Percentiles rank a stretch among this genome's conserved stretches.
These are phyloP conservation scores for Fomitopsis betulina DNA, from an alignment of 1,284 basidiomycete genomes.

Conservation along the genomic window DNA sequence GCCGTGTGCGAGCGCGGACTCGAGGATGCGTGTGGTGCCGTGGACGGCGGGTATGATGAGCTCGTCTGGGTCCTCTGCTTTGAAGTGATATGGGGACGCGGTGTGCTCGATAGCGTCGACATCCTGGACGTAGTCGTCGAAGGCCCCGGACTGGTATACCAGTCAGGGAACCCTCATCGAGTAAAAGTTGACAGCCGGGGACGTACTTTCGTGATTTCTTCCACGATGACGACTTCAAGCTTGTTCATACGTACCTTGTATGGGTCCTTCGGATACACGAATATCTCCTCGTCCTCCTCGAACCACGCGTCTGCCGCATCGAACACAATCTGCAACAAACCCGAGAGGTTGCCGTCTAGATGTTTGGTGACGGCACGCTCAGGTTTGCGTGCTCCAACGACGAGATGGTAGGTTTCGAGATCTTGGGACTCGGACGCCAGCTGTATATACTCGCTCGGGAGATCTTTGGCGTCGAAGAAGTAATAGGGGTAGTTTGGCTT, in stretches of 20 bases:
- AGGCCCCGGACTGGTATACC: conserved; percentile 29
- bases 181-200: neutral
- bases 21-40: conserved; percentile 20
- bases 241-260: conserved; percentile 48
- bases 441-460: conserved; percentile 37
- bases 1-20: conserved; percentile 12
- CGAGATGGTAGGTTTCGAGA: conserved; percentile 1
- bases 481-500: conserved; percentile 48
- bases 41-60: conserved; percentile 24
- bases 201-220: conserved; percentile 49
- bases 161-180: neutral
- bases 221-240: neutral
- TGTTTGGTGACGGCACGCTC: conserved; percentile 24
- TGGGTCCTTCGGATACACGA: conserved; percentile 60
- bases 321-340: conserved; percentile 47
- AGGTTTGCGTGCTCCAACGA: conserved; percentile 3
- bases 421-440: neutral
- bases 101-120: conserved; percentile 41
- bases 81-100: conserved; percentile 38
- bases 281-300: conserved; percentile 62
- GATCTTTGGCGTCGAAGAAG: conserved; percentile 44
- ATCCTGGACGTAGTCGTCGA: conserved; percentile 38
- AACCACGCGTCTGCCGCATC: conserved; percentile 57
- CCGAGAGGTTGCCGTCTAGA: conserved; percentile 40
- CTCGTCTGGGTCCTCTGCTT: conserved; percentile 30